Conservation (phyloP, 73 alveolate species). For the Uronychia binucleata region DNA sequence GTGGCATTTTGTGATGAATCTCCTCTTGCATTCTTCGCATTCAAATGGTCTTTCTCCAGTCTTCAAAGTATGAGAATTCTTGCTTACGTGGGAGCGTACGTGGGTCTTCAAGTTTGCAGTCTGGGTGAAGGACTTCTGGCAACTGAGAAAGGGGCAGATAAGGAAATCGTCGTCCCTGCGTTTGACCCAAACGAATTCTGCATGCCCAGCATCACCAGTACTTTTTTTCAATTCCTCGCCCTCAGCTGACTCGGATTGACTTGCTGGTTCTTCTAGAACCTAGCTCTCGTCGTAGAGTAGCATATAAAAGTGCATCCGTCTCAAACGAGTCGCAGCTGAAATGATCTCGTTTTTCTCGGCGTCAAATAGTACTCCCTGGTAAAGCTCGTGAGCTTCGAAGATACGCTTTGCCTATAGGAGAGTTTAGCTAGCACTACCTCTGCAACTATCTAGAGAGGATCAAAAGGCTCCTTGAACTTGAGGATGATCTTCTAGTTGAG, state of each 20-base stretch:
- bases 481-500: neutral
- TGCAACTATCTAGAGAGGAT: neutral
- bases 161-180: neutral
- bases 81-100: neutral
- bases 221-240: neutral
- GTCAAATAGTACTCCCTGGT: neutral
- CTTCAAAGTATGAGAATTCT: neutral
- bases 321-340: neutral
- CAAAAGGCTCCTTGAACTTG: neutral
- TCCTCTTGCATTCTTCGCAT: slow-evolving; percentile 54
- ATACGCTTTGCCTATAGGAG: neutral
- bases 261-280: neutral
- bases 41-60: neutral
- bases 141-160: neutral
- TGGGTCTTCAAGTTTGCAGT: neutral
- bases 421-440: neutral
- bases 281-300: neutral
- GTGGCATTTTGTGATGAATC: slow-evolving; percentile 66
- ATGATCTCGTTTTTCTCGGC: neutral
- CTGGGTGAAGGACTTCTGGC: neutral
- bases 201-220: neutral
- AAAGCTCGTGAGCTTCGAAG: neutral
- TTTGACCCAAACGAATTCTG: neutral
- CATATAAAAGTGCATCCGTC: too few relatives aligned
- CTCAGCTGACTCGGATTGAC: neutral